A percentile compares a stretch with the other conserved stretches of the same genome.
Conservation (phyloP, 345 rosid species). For the Durio zibethinus region DNA sequence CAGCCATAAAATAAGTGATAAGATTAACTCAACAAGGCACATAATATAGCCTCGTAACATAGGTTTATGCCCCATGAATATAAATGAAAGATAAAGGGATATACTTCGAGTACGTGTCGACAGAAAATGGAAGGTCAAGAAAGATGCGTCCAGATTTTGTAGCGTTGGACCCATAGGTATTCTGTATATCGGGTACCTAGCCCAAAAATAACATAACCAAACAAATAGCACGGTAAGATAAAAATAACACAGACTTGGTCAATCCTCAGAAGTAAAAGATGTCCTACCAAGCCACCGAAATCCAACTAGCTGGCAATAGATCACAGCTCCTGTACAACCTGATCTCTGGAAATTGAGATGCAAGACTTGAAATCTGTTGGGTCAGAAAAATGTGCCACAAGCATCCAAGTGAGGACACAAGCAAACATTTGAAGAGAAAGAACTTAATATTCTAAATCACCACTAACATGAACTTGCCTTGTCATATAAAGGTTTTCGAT, state of each 20-base stretch:
- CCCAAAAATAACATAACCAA: slow-evolving; percentile 15
- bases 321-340: slow-evolving; percentile 66
- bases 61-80: neutral
- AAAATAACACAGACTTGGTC: slow-evolving; percentile 7
- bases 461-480: slow-evolving; percentile 38
- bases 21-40: neutral
- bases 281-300: slow-evolving; percentile 77
- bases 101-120: slow-evolving; percentile 54
- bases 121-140: slow-evolving; percentile 72
- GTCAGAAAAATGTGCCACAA: neutral
- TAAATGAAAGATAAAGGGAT: slow-evolving; percentile 5
- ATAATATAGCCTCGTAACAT: neutral
- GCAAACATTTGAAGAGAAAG: neutral
- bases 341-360: slow-evolving; percentile 58
- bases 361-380: slow-evolving; percentile 51
- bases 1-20: slow-evolving; percentile 7
- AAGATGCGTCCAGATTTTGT: slow-evolving; percentile 76
- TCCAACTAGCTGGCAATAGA: slow-evolving; percentile 75
- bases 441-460: neutral
- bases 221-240: slow-evolving; percentile 3
- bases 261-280: slow-evolving; percentile 9
- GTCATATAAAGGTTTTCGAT: slow-evolving; percentile 52
- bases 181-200: slow-evolving; percentile 87
- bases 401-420: slow-evolving; percentile 14
- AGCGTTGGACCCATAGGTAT: slow-evolving; percentile 72